phyloP scores from a whole-genome alignment of 768 basidiomycete species.

The Lentinula edodes region DNA sequence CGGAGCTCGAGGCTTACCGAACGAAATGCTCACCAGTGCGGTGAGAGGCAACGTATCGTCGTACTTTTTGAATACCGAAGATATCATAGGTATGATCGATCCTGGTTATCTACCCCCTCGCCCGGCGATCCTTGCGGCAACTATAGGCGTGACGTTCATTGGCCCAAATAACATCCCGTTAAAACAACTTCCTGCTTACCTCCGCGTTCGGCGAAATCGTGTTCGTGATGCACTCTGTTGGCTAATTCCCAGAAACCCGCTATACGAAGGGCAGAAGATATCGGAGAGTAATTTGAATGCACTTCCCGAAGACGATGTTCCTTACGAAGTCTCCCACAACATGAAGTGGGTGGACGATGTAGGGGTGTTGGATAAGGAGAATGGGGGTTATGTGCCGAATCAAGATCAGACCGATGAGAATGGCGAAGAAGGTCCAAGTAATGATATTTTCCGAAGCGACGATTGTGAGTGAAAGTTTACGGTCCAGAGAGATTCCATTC shows the following conservation, averaged over 20 bases:
- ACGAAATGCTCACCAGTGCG: constrained; percentile 15
- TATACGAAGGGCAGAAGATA: constrained; percentile 24
- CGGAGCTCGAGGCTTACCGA: background rate
- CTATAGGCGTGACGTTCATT: constrained; percentile 30
- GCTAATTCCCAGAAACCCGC: constrained; percentile 29
- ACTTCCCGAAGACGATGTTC: constrained; percentile 29
- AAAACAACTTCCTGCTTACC: constrained; percentile 18
- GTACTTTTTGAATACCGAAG: constrained; percentile 20
- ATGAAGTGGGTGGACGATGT: no score
- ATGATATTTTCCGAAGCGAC: no score
- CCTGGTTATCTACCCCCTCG: constrained; percentile 28
- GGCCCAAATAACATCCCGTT: constrained; percentile 23
- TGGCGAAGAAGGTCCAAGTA: no score
- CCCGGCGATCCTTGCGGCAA: constrained; percentile 18
- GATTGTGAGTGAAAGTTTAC: no score
- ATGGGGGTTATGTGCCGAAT: no score
- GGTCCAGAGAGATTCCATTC: no score
- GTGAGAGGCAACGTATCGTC: constrained; percentile 30
- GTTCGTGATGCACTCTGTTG: constrained; percentile 27
- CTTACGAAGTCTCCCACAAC: constrained; percentile 12
- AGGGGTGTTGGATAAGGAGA: no score
- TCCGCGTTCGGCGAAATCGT: constrained; percentile 22
- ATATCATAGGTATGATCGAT: constrained; percentile 23
- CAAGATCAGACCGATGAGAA: no score
- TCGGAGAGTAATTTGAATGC: constrained; percentile 7